Evolutionary conservation across 2,329 filamentous ascomycete species (phyloP).

Genomic region (Fusarium coicis): DNA sequence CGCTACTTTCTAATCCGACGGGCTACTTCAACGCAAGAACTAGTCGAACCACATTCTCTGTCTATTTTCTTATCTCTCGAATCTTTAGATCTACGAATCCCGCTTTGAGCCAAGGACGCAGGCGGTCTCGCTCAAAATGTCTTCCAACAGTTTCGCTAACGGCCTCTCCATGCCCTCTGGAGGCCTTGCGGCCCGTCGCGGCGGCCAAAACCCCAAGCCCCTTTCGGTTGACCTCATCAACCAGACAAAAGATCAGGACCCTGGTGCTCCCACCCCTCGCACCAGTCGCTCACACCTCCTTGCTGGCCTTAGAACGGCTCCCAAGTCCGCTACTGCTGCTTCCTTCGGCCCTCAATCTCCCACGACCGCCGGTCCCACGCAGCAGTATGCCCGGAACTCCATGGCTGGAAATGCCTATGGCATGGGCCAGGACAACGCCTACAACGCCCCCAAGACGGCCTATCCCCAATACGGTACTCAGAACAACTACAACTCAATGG

Average conservation of each 20-base stretch:
- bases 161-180: constrained; percentile 80
- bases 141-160: constrained; percentile 82
- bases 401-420: constrained; percentile 58
- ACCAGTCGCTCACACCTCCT: constrained; percentile 95
- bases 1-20: constrained; percentile 39
- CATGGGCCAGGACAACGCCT: constrained; percentile 55
- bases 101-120: constrained; percentile 79
- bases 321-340: constrained; percentile 81
- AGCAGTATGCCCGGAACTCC: constrained; percentile 58
- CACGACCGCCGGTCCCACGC: constrained; percentile 53
- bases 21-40: constrained; percentile 25
- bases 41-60: constrained; percentile 38
- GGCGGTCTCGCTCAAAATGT: constrained; percentile 99
- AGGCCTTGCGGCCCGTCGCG: constrained; percentile 85
- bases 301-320: constrained; percentile 91
- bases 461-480: constrained; percentile 59
- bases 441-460: constrained; percentile 67
- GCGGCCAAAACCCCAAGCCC: constrained; percentile 89
- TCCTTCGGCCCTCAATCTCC: constrained; percentile 77
- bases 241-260: constrained; percentile 73
- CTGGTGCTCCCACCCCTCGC: constrained; percentile 81
- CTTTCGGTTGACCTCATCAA: constrained; percentile 81
- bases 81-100: constrained; percentile 29
- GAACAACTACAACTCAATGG: constrained; percentile 48
- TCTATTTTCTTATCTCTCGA: constrained; percentile 21